A percentile compares a stretch with the other conserved stretches of the same genome.
phyloP scores from a whole-genome alignment of 1,139 yeast species.

The Pichia sp. region DNA sequence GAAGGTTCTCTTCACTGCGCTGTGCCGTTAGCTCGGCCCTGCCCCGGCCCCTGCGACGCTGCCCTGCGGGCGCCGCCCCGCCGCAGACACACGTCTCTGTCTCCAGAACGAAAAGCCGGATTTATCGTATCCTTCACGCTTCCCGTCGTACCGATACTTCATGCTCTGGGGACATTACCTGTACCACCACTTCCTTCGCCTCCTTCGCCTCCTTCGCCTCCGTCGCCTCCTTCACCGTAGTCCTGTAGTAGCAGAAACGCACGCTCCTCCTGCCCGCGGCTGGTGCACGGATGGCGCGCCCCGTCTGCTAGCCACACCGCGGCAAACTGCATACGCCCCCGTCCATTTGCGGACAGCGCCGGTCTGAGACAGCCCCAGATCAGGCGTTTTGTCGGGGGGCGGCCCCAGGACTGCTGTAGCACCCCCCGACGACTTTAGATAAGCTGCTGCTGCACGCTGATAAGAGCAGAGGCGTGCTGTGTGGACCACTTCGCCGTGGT shows the following conservation, averaged over 20 bases:
- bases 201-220: too few relatives aligned
- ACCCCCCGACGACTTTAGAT: not conserved
- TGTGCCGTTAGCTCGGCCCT: conserved; percentile 3
- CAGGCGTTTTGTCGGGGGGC: too few relatives aligned
- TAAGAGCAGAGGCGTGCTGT: not conserved
- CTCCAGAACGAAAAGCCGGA: conserved; percentile 24
- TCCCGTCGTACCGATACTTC: conserved; percentile 23
- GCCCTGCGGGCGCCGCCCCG: not conserved
- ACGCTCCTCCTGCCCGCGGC: not conserved
- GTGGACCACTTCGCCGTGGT: too few relatives aligned
- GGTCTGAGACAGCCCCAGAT: too few relatives aligned
- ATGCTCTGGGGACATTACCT: conserved; percentile 29
- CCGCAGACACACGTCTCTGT: conserved; percentile 2
- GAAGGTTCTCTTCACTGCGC: conserved; percentile 6
- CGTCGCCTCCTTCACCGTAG: too few relatives aligned
- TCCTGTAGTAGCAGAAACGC: too few relatives aligned
- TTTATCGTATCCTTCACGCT: conserved; percentile 26
- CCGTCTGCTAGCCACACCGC: not conserved
- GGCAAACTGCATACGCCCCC: not conserved
- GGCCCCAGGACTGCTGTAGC: too few relatives aligned
- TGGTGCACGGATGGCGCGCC: not conserved
- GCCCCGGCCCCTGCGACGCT: not conserved
- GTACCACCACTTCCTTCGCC: too few relatives aligned
- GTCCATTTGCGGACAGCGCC: not conserved
- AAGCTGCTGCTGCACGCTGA: not conserved